Conservation (phyloP, 2,329 filamentous ascomycete species). For the Tolypocladium capitatum region DNA sequence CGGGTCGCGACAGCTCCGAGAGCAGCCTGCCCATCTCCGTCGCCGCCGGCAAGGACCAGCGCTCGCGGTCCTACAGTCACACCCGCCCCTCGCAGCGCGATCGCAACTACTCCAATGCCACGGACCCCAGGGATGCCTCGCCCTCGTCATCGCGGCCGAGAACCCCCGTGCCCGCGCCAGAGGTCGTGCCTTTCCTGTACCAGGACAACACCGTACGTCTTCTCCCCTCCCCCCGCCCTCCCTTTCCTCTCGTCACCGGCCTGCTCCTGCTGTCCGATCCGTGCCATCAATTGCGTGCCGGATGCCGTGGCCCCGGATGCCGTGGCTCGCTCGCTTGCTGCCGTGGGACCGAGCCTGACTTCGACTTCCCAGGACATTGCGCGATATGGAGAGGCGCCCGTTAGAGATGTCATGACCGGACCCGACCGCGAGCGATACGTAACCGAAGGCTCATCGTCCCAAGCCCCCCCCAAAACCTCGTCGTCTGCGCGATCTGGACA, state of each 20-base stretch:
- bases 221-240: constrained; percentile 8
- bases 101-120: constrained; percentile 68
- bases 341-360: not conserved
- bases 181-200: constrained; percentile 95
- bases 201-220: constrained; percentile 61
- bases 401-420: constrained; percentile 55
- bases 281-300: not conserved
- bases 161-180: constrained; percentile 77
- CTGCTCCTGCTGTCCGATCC: not conserved
- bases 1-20: constrained; percentile 61
- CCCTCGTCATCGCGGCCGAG: constrained; percentile 64
- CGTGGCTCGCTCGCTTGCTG: no score
- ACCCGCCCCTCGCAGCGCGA: constrained; percentile 47
- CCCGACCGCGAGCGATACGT: constrained; percentile 57
- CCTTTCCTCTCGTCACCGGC: not conserved
- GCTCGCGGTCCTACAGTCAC: constrained; percentile 50
- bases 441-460: constrained; percentile 29
- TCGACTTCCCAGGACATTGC: constrained; percentile 48
- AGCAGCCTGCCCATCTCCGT: constrained; percentile 42
- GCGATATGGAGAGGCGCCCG: constrained; percentile 64
- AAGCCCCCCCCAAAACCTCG: constrained; percentile 45
- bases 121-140: constrained; percentile 60
- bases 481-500: constrained; percentile 48
- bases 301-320: not conserved
- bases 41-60: constrained; percentile 40